A percentile compares a stretch with the other conserved stretches of the same genome.
phyloP scores from a whole-genome alignment of 371 early-diverging fungal genomes.

The Mucor irregularis region DNA sequence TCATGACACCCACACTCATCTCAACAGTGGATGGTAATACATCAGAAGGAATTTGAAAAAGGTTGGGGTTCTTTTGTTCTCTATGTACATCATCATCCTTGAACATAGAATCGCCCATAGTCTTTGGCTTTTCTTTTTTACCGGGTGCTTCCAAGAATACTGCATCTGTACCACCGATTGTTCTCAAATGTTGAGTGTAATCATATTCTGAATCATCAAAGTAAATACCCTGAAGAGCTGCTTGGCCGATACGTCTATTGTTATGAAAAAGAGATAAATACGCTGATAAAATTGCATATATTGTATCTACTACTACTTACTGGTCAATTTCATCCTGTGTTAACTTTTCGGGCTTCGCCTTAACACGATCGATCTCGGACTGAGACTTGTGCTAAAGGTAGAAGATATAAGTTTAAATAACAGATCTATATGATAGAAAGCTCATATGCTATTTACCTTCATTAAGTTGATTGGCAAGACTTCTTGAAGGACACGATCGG shows the following conservation, averaged over 20 bases:
- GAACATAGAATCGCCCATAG: constrained; percentile 19
- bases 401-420: not conserved
- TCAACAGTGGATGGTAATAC: constrained; percentile 73
- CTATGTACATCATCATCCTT: constrained; percentile 14
- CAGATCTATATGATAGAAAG: not conserved
- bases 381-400: constrained; percentile 40
- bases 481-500: constrained; percentile 82
- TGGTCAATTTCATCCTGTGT: constrained; percentile 54
- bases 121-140: constrained; percentile 40
- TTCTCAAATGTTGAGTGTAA: constrained; percentile 89
- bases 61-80: constrained; percentile 31
- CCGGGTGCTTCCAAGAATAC: constrained; percentile 76
- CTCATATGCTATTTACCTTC: constrained; percentile 44
- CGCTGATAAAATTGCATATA: not conserved
- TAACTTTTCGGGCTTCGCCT: constrained; percentile 34
- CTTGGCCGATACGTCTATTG: constrained; percentile 63
- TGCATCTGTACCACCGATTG: constrained; percentile 88
- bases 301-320: constrained; percentile 11
- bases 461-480: constrained; percentile 69
- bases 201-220: constrained; percentile 90
- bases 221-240: constrained; percentile 85
- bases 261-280: not conserved
- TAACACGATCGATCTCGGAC: constrained; percentile 39
- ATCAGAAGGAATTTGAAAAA: constrained; percentile 69
- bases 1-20: constrained; percentile 48